Evolutionary conservation across 345 rosid genomes (phyloP), one percentile per base, ranked within the genome.

Genomic region (Passiflora organensis): DNA sequence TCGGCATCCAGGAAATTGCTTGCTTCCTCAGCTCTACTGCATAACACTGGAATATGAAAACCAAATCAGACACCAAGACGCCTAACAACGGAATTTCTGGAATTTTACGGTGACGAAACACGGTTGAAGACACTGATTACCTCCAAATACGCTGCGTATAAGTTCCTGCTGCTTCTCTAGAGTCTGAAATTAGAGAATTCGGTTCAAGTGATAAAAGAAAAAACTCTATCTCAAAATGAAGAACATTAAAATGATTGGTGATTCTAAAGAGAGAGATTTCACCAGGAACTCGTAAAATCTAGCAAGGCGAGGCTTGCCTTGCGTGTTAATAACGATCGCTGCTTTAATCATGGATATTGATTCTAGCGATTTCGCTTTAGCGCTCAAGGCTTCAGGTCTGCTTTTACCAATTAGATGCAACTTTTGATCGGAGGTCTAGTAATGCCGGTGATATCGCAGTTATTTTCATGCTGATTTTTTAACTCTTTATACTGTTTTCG

Each of bases 241-340:
- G 10, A 20, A 23, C 6, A 37, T 11, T 17, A 15, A 16, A 3
- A 13, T 18, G 10, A 36, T 13, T 34, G 14, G n/a, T 24, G 6
- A 43, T 10, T 11, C 67, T 53, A 37, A 32, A 16, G 15, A 43
- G 24, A 4, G n/a, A 13, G 21, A 2, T 4, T 1, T 48, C 32
- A 89, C 96, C 96, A 77, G 62, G 43, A 63, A 83, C 42, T 89
- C 93, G 70, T 80, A 89, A 67, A 89, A 94, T 72, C 81, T 93
- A 32, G 94, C 77, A 42, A 91, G 79, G 4, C 96, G 95, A 69
- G 99, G 94, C 61, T 86, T 86, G 80, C 96, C 98, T 70, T 82
- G 85, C 20, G 91, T 86, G 71, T 89, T 89, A 71, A 93, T 76
- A 59, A 86, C 77, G 76, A 93, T 75, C 77, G 84, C 95, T 18